A percentile compares a stretch with the other conserved stretches of the same genome.
Conservation (phyloP, 2,329 filamentous ascomycete genomes). For the Erysiphe neolycopersici region DNA sequence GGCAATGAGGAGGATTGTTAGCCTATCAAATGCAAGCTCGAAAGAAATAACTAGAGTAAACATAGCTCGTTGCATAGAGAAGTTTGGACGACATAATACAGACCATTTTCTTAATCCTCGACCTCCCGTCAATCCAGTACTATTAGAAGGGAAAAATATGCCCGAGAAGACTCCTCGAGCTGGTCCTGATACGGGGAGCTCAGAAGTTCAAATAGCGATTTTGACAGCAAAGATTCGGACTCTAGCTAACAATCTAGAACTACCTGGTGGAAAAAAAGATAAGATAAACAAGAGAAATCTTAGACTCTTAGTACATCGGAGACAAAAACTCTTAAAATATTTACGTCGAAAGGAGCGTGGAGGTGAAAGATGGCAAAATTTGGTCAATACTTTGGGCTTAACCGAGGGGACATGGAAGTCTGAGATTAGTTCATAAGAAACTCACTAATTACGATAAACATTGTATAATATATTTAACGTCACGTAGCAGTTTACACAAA, state of each 20-base stretch:
- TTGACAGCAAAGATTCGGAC: constrained; percentile 80
- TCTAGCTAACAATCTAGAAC: constrained; percentile 43
- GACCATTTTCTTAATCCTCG: constrained; percentile 34
- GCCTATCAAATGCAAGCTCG: constrained; percentile 48
- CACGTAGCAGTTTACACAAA: too few relatives aligned
- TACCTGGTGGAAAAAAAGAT: constrained; percentile 47
- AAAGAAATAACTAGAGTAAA: constrained; percentile 63
- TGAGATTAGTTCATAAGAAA: constrained; percentile 47
- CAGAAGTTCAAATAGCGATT: constrained; percentile 93
- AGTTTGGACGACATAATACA: constrained; percentile 77
- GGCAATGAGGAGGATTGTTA: constrained; percentile 56
- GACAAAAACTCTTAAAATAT: constrained; percentile 74
- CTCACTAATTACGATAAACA: too few relatives aligned
- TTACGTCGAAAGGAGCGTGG: constrained; percentile 74
- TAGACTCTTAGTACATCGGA: constrained; percentile 56
- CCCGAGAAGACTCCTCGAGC: constrained; percentile 31
- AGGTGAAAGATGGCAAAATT: constrained; percentile 65
- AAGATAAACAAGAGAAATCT: constrained; percentile 88
- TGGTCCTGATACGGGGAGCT: constrained; percentile 83
- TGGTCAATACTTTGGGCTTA: constrained; percentile 63
- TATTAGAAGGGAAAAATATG: constrained; percentile 3
- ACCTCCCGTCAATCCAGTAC: constrained; percentile 5
- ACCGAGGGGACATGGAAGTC: constrained; percentile 73
- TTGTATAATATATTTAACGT: too few relatives aligned
- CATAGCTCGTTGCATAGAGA: constrained; percentile 57